A percentile compares a stretch with the other conserved stretches of the same genome.
These are phyloP conservation scores for Pseudognaphalium luteoalbum DNA, from an alignment of 129 eudicot genomes.

Conservation along the genomic window DNA sequence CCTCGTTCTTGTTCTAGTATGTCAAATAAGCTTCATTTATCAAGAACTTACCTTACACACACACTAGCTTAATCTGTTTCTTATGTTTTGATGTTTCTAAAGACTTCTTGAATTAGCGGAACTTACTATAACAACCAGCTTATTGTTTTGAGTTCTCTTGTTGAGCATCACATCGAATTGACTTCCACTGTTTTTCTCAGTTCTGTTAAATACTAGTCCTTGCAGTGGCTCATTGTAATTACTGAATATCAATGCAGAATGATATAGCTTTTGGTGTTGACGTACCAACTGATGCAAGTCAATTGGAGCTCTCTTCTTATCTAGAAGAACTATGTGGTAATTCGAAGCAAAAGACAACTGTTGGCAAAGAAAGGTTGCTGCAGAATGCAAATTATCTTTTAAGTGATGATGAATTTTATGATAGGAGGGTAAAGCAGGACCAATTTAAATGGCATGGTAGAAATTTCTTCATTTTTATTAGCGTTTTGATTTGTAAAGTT, in stretches of 20 bases:
- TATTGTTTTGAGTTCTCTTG: background rate
- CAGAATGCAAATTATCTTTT: conserved; percentile 25
- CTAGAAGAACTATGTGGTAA: conserved; percentile 31
- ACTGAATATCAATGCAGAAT: conserved; percentile 40
- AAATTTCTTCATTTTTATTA: conserved; percentile 15
- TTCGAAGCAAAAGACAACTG: conserved; percentile 27
- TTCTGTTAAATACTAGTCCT: conserved; percentile 22
- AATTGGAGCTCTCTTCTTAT: conserved; percentile 36
- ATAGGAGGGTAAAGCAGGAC: conserved; percentile 36
- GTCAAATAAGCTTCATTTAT: background rate
- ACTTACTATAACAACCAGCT: conserved; percentile 9
- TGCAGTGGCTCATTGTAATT: conserved; percentile 21
- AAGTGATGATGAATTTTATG: conserved; percentile 38
- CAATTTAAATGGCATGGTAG: conserved; percentile 52
- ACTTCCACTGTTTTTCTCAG: background rate
- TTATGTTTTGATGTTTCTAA: conserved; percentile 6
- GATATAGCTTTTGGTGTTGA: conserved; percentile 42
- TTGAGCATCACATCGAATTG: conserved; percentile 18
- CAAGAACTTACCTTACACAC: background rate
- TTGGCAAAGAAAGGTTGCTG: conserved; percentile 32
- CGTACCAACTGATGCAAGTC: conserved; percentile 31
- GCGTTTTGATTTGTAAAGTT: conserved; percentile 1
- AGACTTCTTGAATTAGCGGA: background rate
- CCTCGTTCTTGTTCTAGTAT: background rate
- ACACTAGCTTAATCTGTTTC: background rate